Evolutionary conservation across 352 stramenopile species (phyloP), one percentile per base, ranked within the genome.

Genomic region (Phytophthora pistaciae): DNA sequence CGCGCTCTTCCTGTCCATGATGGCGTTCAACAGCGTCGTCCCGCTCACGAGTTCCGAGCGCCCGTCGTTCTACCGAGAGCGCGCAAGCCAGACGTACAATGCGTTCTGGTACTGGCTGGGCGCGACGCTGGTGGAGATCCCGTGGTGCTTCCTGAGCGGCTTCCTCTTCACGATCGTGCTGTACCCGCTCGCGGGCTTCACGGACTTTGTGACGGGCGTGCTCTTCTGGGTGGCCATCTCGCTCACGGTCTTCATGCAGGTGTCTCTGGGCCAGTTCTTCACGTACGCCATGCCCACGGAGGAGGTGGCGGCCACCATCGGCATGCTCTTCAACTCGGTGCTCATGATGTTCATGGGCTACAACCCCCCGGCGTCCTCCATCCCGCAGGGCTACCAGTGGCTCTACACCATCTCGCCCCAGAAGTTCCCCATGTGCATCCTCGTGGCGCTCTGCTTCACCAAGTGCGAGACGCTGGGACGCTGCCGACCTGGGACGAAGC

Each of bases 11-110:
- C 20, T 53, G 46, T 53, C 46, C 5, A 53, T 53, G 46, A 27
- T 53, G 46, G 46, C 46, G 46, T 53, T 53, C 46, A 53, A 53
- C 46, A 53, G 46, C 20, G 46, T 53, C n/a, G 46, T 53, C n/a
- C 46, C 46, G n/a, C 46, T 53, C 3, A 53, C 46, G 8, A 53
- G 46, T 27, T 20, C 46, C 9, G 46, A 53, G 46, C 46, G 46
- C 13, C 46, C 46, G 25, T 53, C 46, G 20, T 53, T 53, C 46
- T 53, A 53, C n/a, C 46, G 46, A 16, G 46, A 53, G 13, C 46
- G 44, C 5, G 44, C 44, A 7, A 11, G n/a, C 0, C 44, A 52
- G 20, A 52, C 44, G 6, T 52, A 52, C n/a, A 53, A 53, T n/a
- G 46, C 46, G 46, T 53, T 53, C 20, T 53, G 46, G 46, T 53